These are phyloP conservation scores for Calonectria multiphialidica DNA, from an alignment of 2,329 filamentous ascomycete species.

Conservation along the genomic window DNA sequence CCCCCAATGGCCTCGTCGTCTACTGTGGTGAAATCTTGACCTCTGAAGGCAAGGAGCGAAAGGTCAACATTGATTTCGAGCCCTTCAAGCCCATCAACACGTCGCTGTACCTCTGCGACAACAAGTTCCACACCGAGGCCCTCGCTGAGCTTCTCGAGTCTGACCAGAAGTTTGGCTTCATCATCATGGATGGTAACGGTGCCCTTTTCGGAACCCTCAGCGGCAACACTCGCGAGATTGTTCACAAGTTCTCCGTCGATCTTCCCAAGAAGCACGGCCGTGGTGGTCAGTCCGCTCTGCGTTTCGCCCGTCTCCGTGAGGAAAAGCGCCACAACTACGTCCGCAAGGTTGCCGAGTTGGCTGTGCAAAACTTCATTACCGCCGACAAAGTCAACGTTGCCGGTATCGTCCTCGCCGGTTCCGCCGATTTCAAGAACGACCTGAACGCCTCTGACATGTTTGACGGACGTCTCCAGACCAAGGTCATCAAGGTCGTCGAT, in stretches of 20 bases:
- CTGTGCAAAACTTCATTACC: constrained; percentile 99
- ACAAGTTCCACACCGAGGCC: constrained; percentile 99
- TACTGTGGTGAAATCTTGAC: constrained; percentile 99
- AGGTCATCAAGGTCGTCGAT: constrained; percentile 99
- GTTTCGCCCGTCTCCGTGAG: constrained; percentile 99
- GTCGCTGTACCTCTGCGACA: constrained; percentile 98
- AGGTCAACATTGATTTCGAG: constrained; percentile 99
- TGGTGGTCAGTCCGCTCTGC: constrained; percentile 99
- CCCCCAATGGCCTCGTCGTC: constrained; percentile 95
- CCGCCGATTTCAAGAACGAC: constrained; percentile 99
- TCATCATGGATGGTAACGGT: constrained; percentile 99
- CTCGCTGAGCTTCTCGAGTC: constrained; percentile 97
- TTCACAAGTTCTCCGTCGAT: constrained; percentile 99
- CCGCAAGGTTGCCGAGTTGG: constrained; percentile 96
- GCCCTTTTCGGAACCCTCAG: constrained; percentile 96
- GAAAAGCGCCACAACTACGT: constrained; percentile 99
- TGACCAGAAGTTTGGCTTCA: constrained; percentile 99
- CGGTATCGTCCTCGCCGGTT: constrained; percentile 94
- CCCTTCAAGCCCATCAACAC: constrained; percentile 99
- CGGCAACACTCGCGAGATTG: constrained; percentile 95
- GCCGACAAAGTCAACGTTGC: constrained; percentile 98
- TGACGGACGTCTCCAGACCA: constrained; percentile 88
- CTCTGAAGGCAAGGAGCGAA: constrained; percentile 96
- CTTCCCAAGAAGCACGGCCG: constrained; percentile 99
- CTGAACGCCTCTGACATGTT: constrained; percentile 98